These are phyloP conservation scores for Alternaria consortialis DNA, from an alignment of 2,329 filamentous ascomycete species.

Conservation along the genomic window DNA sequence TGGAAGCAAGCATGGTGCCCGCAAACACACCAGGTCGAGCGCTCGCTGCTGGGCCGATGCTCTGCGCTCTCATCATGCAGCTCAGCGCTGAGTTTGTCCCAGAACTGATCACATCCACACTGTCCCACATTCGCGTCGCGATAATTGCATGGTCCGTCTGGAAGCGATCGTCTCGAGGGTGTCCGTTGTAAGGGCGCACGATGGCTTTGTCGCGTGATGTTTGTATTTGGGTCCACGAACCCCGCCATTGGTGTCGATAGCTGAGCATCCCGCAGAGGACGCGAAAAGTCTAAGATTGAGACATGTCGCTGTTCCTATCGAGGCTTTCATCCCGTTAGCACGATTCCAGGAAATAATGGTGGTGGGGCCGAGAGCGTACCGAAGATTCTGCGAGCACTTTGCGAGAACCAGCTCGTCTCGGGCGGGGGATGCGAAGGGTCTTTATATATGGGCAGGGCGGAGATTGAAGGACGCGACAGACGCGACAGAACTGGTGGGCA, in stretches of 20 bases:
- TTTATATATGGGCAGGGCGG: constrained; percentile 28
- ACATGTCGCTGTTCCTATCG: constrained; percentile 37
- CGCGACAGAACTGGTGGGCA: constrained; percentile 26
- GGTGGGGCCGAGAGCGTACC: constrained; percentile 43
- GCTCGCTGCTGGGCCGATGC: constrained; percentile 36
- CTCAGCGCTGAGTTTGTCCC: constrained; percentile 51
- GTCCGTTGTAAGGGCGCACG: constrained; percentile 28
- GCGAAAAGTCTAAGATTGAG: constrained; percentile 38
- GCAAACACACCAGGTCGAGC: constrained; percentile 61
- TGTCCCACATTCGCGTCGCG: constrained; percentile 57
- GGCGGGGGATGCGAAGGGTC: constrained; percentile 18
- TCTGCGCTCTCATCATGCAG: constrained; percentile 41
- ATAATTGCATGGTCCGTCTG: constrained; percentile 63
- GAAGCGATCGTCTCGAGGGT: constrained; percentile 50
- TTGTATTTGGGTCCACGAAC: constrained; percentile 37
- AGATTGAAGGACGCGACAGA: constrained; percentile 21
- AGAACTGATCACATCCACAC: constrained; percentile 66
- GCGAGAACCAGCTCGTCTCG: constrained; percentile 23
- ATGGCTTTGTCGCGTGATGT: constrained; percentile 26
- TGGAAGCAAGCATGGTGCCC: constrained; percentile 68
- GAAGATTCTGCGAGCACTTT: constrained; percentile 32
- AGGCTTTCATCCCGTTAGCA: constrained; percentile 39
- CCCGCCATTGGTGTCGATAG: constrained; percentile 48
- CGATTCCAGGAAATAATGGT: constrained; percentile 18
- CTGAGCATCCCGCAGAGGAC: constrained; percentile 45